Base-by-base conservation (phyloP, 2,329 filamentous ascomycete genomes). In the Pyrenophora tritici-repentis region DNA sequence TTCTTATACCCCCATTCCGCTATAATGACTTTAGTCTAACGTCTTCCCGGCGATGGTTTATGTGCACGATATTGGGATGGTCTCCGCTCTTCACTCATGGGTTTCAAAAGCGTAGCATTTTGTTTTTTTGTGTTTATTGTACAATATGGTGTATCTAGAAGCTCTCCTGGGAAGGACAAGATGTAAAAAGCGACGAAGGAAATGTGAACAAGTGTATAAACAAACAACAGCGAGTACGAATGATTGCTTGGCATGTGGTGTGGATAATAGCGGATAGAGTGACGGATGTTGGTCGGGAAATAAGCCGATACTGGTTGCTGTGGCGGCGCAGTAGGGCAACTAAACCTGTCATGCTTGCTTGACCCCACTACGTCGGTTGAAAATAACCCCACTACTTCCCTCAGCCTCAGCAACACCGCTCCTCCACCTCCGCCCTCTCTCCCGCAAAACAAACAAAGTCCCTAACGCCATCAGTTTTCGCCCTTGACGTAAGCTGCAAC, bases 31-130 rank as follows among this genome's bases (percentile, higher is more conserved):
- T 65, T 67, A 64, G 58, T 63, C 54, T 65, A 59, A 47, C 59
- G 55, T 58, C 66, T 66, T 59, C 63, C 61, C 63, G 60, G 63
- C 64, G 58, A 60, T 63, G 60, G 59, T 64, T 63, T 65, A 53
- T 65, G 64, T 70, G 68, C 62, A 70, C 62, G 68, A 61, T 67
- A 60, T 64, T 64, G 63, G 62, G 61, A 65, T 62, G 56, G 60
- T 68, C 70, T 73, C 72, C 70, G 65, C 71, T 73, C 70, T 69
- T 70, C 70, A 63, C 70, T 68, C 70, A 61, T 59, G 58, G 68
- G 63, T 65, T 63, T 58, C 60, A 68, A 71, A 67, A 72, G 72
- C 69, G 68, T 54, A 57, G 69, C 67, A 68, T 67, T 64, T 52
- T 62, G 57, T 53, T 65, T 48, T 61, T 65, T 67, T 48, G 44